Evolutionary conservation across 805 yeast species (phyloP), one percentile per base, ranked within the genome.

Genomic region (Kluyveromyces wickerhamii): DNA sequence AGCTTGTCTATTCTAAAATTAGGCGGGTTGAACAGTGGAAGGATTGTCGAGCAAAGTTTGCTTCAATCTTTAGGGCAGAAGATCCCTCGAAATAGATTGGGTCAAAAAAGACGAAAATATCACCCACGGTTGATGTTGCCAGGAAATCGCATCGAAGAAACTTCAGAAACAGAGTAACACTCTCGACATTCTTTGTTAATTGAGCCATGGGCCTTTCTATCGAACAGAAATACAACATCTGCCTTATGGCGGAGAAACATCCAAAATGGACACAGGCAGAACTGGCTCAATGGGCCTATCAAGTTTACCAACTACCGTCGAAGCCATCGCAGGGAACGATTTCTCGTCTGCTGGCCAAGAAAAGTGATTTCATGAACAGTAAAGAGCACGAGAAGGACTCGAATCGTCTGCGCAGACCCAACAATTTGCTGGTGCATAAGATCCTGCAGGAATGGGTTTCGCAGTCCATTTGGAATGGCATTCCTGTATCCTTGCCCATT

Each of bases 361-460:
- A 74, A 38, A 72, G 71, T 39, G 76, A 49, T 5, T 55, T 54
- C 34, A 57, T 57, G 60, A 57, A 57, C 30, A 46, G 54, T 27
- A 57, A 57, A 34, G 59, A 66, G 64, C 41, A 80, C 66, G 52
- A 73, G 65, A 54, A 69, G 51, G 56, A 60, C 66, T 40, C 80
- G 35, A 57, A 66, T 38, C 47, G 67, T 30, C 43, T 63, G 7
- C 54, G 81, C 22, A 74, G 72, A 37, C 72, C 73, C n/a, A 54
- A 67, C 31, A 74, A 74, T 43, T 69, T 72, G 8, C 49, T 77
- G 16, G 62, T 77, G 10, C 56, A 82, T 23, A 66, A 68, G 29
- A 74, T 77, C n/a, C 52, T 77, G 27, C 69, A 74, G n/a, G 83
- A 77, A 49, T 77, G 83, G 83, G 72, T 77, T 26, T 67, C 77